These are phyloP conservation scores for Alternaria novae-zelandiae DNA, from an alignment of 2,329 filamentous ascomycete species.

Conservation along the genomic window DNA sequence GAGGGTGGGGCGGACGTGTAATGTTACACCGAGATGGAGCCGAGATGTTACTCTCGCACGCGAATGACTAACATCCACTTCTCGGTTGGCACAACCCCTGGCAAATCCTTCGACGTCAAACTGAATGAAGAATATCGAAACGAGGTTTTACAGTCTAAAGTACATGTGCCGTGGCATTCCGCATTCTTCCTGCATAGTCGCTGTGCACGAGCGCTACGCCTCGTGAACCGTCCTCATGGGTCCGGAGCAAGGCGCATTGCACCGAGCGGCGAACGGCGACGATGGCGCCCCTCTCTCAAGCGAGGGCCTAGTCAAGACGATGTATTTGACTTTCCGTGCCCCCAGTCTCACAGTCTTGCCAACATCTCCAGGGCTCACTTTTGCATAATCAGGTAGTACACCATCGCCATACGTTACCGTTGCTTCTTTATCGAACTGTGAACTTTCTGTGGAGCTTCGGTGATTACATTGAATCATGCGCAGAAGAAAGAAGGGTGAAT, in stretches of 20 bases:
- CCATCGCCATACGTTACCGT: neutral
- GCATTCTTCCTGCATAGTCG: neutral
- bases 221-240: neutral
- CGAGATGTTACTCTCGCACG: neutral
- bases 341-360: neutral
- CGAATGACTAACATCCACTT: neutral
- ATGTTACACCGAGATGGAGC: neutral
- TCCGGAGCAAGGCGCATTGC: slow-evolving; percentile 11
- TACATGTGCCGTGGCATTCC: neutral
- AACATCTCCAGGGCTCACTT: neutral
- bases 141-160: neutral
- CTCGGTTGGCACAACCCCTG: neutral
- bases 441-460: neutral
- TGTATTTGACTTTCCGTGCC: neutral
- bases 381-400: neutral
- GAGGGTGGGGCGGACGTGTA: slow-evolving; percentile 39
- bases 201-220: slow-evolving; percentile 1
- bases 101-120: neutral
- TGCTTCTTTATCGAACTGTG: neutral
- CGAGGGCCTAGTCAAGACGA: neutral
- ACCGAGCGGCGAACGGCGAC: slow-evolving; percentile 5
- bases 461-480: neutral
- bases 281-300: neutral
- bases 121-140: neutral
- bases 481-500: neutral